These are phyloP conservation scores for Boletus sp. DNA, from an alignment of 768 basidiomycete species.

Conservation along the genomic window DNA sequence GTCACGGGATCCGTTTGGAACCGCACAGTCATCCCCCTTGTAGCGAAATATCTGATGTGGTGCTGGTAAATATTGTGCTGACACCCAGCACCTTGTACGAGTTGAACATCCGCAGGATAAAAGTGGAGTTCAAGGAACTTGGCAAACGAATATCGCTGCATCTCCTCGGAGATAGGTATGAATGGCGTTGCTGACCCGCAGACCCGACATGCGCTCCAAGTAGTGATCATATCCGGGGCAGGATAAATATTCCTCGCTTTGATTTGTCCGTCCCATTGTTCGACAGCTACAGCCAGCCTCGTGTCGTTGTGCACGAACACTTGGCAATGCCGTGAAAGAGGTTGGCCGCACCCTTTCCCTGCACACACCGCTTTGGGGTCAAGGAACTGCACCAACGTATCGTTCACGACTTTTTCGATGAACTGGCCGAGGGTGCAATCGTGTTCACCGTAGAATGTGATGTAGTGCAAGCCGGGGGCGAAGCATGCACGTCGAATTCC, in stretches of 20 bases:
- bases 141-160: constrained; percentile 91
- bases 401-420: constrained; percentile 76
- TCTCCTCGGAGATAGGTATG: constrained; percentile 86
- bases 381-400: constrained; percentile 64
- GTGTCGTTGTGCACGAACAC: constrained; percentile 91
- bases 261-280: constrained; percentile 84
- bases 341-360: constrained; percentile 82
- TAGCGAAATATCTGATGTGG: constrained; percentile 89
- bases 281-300: constrained; percentile 79
- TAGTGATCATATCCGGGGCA: constrained; percentile 76
- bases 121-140: constrained; percentile 96
- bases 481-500: constrained; percentile 74
- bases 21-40: constrained; percentile 78
- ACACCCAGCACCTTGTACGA: constrained; percentile 87
- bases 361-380: constrained; percentile 78
- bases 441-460: constrained; percentile 90
- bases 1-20: constrained; percentile 84
- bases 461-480: constrained; percentile 66
- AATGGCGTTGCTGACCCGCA: constrained; percentile 82
- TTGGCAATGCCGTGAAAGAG: constrained; percentile 79
- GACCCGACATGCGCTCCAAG: constrained; percentile 85
- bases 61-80: constrained; percentile 93
- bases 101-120: constrained; percentile 83
- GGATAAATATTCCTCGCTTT: constrained; percentile 55
- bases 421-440: constrained; percentile 92